A percentile compares a stretch with the other conserved stretches of the same genome.
Conservation (phyloP, 2,329 filamentous ascomycete genomes). For the Penicillium sp. region DNA sequence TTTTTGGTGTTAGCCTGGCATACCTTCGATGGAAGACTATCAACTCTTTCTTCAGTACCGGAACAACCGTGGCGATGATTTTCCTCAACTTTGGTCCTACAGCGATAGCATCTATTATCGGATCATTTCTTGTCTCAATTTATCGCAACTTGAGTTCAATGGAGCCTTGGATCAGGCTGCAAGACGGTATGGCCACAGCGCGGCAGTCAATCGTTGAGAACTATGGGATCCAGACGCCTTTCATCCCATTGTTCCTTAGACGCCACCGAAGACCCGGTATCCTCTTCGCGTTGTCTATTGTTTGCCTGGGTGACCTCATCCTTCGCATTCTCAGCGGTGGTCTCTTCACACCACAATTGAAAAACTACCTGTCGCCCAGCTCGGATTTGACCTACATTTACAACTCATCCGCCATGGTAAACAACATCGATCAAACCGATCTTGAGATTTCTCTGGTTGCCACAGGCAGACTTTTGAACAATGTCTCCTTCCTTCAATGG, state of each 20-base stretch:
- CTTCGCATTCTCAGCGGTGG: slow-evolving; percentile 26
- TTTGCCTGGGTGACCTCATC: slow-evolving; percentile 20
- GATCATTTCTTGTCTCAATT: slow-evolving; percentile 21
- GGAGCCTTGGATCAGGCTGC: slow-evolving; percentile 27
- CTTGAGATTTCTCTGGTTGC: slow-evolving; percentile 8
- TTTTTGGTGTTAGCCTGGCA: slow-evolving; percentile 19
- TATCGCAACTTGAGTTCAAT: slow-evolving; percentile 26
- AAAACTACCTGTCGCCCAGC: slow-evolving; percentile 5
- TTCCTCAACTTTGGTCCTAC: slow-evolving; percentile 27
- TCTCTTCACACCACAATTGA: slow-evolving; percentile 24
- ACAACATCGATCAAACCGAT: neutral
- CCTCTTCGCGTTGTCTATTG: slow-evolving; percentile 12
- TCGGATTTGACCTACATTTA: slow-evolving; percentile 8
- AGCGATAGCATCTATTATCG: slow-evolving; percentile 27
- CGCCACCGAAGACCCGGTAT: slow-evolving; percentile 8
- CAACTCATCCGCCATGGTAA: slow-evolving; percentile 6
- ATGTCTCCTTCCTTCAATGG: slow-evolving; percentile 5
- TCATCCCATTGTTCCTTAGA: slow-evolving; percentile 11
- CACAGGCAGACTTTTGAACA: slow-evolving; percentile 7
- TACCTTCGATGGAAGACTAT: slow-evolving; percentile 18
- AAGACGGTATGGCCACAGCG: slow-evolving; percentile 18
- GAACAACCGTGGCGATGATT: slow-evolving; percentile 7
- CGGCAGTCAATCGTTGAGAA: slow-evolving; percentile 19
- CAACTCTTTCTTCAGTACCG: slow-evolving; percentile 11
- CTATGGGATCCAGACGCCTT: slow-evolving; percentile 15